phyloP scores from a whole-genome alignment of 306 rosid genomes.

The Gleditsia sinensis region DNA sequence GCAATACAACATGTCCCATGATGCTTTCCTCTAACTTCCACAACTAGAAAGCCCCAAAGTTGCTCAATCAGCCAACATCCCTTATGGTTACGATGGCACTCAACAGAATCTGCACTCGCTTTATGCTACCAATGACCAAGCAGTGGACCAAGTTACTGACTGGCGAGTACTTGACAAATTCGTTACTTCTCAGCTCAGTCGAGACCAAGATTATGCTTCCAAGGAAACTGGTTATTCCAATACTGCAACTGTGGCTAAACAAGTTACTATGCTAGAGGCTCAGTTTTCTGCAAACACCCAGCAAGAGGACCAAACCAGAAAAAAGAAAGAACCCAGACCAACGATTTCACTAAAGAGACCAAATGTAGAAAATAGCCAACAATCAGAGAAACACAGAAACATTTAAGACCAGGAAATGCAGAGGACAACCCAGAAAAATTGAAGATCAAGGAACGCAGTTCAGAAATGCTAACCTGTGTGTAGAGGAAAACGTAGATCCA shows the following conservation, averaged over 20 bases:
- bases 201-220: constrained; percentile 43
- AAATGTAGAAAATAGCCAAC: too few relatives aligned
- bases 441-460: too few relatives aligned
- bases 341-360: too few relatives aligned
- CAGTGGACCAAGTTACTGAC: too few relatives aligned
- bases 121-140: constrained; percentile 28
- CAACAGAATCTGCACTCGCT: constrained; percentile 29
- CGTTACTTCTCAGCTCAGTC: constrained; percentile 61
- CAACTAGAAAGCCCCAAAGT: constrained; percentile 64
- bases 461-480: too few relatives aligned
- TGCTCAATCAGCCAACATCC: constrained; percentile 27
- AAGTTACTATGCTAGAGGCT: constrained; percentile 34
- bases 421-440: too few relatives aligned
- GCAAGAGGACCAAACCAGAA: too few relatives aligned
- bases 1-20: constrained; percentile 45
- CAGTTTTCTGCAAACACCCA: too few relatives aligned
- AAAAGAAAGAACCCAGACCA: too few relatives aligned
- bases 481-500: too few relatives aligned
- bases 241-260: constrained; percentile 35
- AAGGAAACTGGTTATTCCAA: constrained; percentile 39
- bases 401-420: too few relatives aligned
- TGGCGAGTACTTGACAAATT: constrained; percentile 64
- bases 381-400: too few relatives aligned
- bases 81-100: constrained; percentile 26
- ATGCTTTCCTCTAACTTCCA: constrained; percentile 61